phyloP scores from a whole-genome alignment of 768 basidiomycete genomes.

The Tulasnella calospora region DNA sequence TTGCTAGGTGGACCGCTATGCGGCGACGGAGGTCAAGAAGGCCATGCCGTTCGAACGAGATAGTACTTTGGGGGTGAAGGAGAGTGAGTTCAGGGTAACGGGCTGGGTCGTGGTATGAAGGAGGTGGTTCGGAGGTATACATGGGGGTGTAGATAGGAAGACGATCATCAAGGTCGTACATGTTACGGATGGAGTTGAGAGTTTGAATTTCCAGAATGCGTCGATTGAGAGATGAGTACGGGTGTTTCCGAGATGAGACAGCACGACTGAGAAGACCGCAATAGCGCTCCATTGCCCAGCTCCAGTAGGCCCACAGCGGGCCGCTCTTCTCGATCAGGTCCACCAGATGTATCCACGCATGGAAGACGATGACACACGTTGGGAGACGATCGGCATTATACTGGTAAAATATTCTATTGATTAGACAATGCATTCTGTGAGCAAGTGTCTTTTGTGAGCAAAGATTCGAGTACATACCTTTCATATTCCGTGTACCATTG shows the following conservation, averaged over 20 bases:
- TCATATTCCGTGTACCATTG: background rate
- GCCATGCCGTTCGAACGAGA: background rate
- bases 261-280: slow-evolving; percentile 46
- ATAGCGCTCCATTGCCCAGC: background rate
- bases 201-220: slow-evolving; percentile 44
- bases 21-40: background rate
- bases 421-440: too few species aligned
- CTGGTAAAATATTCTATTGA: slow-evolving; percentile 41
- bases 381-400: slow-evolving; percentile 35
- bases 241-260: slow-evolving; percentile 41
- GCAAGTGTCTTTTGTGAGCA: too few species aligned
- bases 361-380: slow-evolving; percentile 38
- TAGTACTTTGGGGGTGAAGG: background rate
- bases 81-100: background rate
- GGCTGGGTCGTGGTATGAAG: background rate
- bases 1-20: background rate
- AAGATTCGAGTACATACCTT: too few species aligned
- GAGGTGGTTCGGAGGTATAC: background rate
- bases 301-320: slow-evolving; percentile 3
- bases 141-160: background rate
- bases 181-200: slow-evolving; percentile 43
- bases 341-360: background rate
- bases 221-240: slow-evolving; percentile 48
- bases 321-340: background rate
- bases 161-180: slow-evolving; percentile 40